Conservation (phyloP, 805 yeast genomes). For the Yarrowia keelungensis region DNA sequence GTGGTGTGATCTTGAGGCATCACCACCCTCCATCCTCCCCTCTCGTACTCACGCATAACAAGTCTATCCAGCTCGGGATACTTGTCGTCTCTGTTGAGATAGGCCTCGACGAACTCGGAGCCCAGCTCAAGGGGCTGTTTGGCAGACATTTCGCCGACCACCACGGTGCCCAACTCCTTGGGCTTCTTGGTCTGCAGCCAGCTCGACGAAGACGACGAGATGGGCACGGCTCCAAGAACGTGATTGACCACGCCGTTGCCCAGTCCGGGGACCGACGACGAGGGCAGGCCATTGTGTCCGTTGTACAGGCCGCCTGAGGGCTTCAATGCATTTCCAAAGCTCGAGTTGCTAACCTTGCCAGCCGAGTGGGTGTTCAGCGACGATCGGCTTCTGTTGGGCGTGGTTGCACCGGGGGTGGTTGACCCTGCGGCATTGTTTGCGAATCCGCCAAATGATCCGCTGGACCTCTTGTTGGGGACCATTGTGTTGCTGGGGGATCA, state of each 20-base stretch:
- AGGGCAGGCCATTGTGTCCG: constrained; percentile 11
- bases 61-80: constrained; percentile 51
- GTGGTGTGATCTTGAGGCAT: constrained; percentile 24
- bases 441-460: constrained; percentile 36
- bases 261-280: constrained; percentile 16
- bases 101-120: constrained; percentile 45
- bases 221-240: constrained; percentile 27
- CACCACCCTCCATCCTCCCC: background rate
- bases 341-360: constrained; percentile 33
- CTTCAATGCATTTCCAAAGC: constrained; percentile 36
- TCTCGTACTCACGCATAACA: constrained; percentile 43
- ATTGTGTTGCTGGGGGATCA: constrained; percentile 18
- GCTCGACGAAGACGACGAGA: constrained; percentile 25
- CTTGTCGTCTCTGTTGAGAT: constrained; percentile 46
- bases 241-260: constrained; percentile 27
- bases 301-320: constrained; percentile 19
- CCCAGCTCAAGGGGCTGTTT: constrained; percentile 45
- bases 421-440: constrained; percentile 12
- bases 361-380: constrained; percentile 19
- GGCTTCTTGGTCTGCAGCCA: constrained; percentile 35
- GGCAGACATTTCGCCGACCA: constrained; percentile 27
- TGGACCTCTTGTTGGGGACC: constrained; percentile 38
- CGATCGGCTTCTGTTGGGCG: constrained; percentile 29
- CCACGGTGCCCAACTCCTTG: constrained; percentile 37
- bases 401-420: constrained; percentile 12